Evolutionary conservation across 106 monocot genomes (phyloP).

Genomic region (Acorus calamus): DNA sequence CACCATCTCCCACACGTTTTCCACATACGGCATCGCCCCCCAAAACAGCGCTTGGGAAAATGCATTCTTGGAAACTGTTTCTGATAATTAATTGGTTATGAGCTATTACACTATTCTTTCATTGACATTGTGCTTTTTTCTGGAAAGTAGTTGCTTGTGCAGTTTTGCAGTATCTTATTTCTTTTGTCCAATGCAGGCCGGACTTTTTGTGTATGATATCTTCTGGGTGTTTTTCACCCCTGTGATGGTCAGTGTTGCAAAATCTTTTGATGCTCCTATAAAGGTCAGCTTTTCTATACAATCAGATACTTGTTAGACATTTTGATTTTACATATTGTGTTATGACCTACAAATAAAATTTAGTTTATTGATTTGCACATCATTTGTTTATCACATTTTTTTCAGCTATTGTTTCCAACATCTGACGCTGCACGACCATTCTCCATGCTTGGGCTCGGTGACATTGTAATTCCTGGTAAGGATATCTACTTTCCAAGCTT

Average conservation of each 20-base stretch:
- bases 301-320: background rate
- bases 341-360: background rate
- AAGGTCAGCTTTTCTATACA: background rate
- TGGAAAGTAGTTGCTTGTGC: too few species aligned
- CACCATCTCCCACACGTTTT: too few species aligned
- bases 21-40: too few species aligned
- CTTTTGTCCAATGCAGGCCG: constrained; percentile 1
- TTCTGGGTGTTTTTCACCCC: constrained; percentile 37
- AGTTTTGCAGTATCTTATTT: too few species aligned
- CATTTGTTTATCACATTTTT: background rate
- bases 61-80: too few species aligned
- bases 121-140: too few species aligned
- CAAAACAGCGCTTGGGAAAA: too few species aligned
- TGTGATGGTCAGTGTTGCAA: constrained; percentile 35
- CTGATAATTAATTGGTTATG: too few species aligned
- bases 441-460: background rate
- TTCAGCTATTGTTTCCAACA: background rate
- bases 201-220: constrained; percentile 24
- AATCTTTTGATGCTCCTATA: constrained; percentile 20
- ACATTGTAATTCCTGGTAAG: background rate
- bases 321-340: background rate
- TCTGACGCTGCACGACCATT: background rate
- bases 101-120: too few species aligned
- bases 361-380: background rate
- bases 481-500: background rate